Evolutionary conservation across 371 early-diverging fungal genomes (phyloP).

Genomic region (Mortierella sp.): DNA sequence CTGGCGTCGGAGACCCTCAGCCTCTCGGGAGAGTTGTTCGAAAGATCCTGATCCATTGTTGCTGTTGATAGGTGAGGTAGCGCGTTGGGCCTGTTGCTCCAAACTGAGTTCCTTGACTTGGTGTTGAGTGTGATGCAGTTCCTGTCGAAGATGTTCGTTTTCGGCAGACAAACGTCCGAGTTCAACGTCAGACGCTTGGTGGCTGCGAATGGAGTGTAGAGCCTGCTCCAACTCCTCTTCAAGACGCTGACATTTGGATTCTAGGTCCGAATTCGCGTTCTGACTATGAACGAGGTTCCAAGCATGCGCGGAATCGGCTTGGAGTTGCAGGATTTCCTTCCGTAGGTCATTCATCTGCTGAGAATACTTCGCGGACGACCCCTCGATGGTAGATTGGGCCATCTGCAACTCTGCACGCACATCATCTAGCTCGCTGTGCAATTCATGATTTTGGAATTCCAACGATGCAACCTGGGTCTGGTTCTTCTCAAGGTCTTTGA

Average conservation of each 20-base stretch:
- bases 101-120: background rate
- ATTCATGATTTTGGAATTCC: background rate
- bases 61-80: background rate
- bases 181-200: constrained; percentile 4
- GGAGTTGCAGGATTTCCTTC: constrained; percentile 12
- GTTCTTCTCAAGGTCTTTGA: no score
- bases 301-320: background rate
- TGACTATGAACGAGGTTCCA: background rate
- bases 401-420: constrained; percentile 1
- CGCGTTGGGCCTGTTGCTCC: background rate
- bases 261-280: background rate
- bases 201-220: constrained; percentile 4
- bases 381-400: constrained; percentile 1
- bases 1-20: constrained; percentile 40
- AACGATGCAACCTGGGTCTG: background rate
- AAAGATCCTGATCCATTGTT: background rate
- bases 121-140: constrained; percentile 3
- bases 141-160: constrained; percentile 20
- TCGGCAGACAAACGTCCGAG: constrained; percentile 9
- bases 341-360: constrained; percentile 4
- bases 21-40: constrained; percentile 30
- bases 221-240: constrained; percentile 13
- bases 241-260: constrained; percentile 2
- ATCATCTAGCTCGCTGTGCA: constrained; percentile 2
- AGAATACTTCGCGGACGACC: constrained; percentile 1